Conservation (phyloP, 1,139 yeast genomes). For the Blastobotrys illinoisensis region DNA sequence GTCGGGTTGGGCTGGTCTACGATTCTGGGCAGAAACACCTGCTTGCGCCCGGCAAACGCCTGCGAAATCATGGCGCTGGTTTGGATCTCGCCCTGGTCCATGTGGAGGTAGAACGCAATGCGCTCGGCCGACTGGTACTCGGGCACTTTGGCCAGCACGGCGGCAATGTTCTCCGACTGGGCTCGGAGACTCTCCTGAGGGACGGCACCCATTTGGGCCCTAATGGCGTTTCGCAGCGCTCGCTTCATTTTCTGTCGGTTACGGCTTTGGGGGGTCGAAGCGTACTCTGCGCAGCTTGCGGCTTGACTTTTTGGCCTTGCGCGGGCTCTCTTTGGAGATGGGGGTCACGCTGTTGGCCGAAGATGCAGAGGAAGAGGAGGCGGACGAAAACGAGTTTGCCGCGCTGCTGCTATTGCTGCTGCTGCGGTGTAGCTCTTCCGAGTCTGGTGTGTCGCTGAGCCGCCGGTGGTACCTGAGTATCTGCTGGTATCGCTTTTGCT, state of each 20-base stretch:
- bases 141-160: conserved; percentile 32
- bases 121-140: conserved; percentile 42
- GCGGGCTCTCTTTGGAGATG: background rate
- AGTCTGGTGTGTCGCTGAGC: background rate
- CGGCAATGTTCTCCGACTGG: conserved; percentile 19
- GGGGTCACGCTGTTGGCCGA: background rate
- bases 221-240: conserved; percentile 21
- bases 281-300: background rate
- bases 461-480: background rate
- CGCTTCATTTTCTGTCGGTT: conserved; percentile 15
- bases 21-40: conserved; percentile 36
- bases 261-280: background rate
- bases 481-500: background rate
- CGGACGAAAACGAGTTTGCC: background rate
- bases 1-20: conserved; percentile 14
- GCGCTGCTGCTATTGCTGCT: background rate
- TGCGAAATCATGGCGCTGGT: conserved; percentile 47
- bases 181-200: conserved; percentile 14
- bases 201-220: conserved; percentile 14
- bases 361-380: background rate
- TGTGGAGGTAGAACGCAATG: conserved; percentile 60
- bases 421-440: background rate
- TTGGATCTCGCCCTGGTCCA: conserved; percentile 58
- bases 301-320: background rate
- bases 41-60: conserved; percentile 42